A percentile compares a stretch with the other conserved stretches of the same genome.
Conservation (phyloP, 148 eudicot genomes). For the Persicaria tinctoria region DNA sequence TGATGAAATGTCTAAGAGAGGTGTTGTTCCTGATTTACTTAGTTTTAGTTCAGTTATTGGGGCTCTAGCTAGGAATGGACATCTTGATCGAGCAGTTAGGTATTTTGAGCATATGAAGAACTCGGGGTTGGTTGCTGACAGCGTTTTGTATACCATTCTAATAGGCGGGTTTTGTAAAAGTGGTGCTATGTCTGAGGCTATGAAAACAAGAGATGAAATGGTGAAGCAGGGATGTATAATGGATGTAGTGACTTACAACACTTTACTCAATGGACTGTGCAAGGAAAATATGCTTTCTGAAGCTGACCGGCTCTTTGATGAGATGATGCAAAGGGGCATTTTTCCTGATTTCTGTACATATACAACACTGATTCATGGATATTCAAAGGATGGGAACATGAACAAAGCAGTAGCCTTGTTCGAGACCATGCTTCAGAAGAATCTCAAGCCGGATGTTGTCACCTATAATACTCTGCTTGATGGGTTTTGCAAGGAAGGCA, state of each 20-base stretch:
- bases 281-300: slow-evolving; percentile 50
- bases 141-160: slow-evolving; percentile 66
- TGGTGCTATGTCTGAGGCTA: slow-evolving; percentile 45
- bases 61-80: slow-evolving; percentile 44
- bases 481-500: slow-evolving; percentile 74
- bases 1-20: slow-evolving; percentile 40
- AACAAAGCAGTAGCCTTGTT: slow-evolving; percentile 44
- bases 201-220: slow-evolving; percentile 78
- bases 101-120: slow-evolving; percentile 46
- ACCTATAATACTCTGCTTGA: slow-evolving; percentile 72
- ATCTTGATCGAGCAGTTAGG: slow-evolving; percentile 46
- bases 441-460: slow-evolving; percentile 64
- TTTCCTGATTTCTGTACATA: slow-evolving; percentile 63
- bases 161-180: slow-evolving; percentile 60
- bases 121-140: slow-evolving; percentile 59
- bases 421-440: slow-evolving; percentile 53
- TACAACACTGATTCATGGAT: slow-evolving; percentile 64
- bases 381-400: slow-evolving; percentile 49
- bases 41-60: slow-evolving; percentile 65
- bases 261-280: slow-evolving; percentile 72
- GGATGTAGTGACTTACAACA: slow-evolving; percentile 84
- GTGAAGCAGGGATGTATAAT: slow-evolving; percentile 50
- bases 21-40: slow-evolving; percentile 52
- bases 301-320: slow-evolving; percentile 51
- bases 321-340: slow-evolving; percentile 66